phyloP scores from a whole-genome alignment of 805 yeast genomes.

The Priceomyces carsonii region DNA sequence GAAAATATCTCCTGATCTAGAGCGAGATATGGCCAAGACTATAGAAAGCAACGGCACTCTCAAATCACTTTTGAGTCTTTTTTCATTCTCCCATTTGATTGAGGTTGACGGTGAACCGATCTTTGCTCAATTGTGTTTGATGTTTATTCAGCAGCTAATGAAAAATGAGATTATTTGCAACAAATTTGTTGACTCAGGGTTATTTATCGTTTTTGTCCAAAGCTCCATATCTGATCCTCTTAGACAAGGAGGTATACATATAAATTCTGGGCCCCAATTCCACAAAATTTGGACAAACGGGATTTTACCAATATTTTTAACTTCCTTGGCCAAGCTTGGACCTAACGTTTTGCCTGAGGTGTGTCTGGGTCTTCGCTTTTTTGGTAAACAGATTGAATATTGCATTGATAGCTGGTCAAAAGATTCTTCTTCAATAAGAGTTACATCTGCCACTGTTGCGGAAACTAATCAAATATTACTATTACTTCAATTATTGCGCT shows the following conservation, averaged over 20 bases:
- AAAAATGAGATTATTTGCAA: conserved; percentile 64
- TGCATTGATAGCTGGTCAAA: conserved; percentile 71
- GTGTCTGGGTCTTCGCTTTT: conserved; percentile 60
- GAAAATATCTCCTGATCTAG: conserved; percentile 48
- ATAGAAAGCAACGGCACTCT: conserved; percentile 62
- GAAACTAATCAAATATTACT: conserved; percentile 61
- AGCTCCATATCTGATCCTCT: conserved; percentile 69
- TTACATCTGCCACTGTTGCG: conserved; percentile 35
- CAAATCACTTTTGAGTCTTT: conserved; percentile 61
- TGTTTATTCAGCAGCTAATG: conserved; percentile 69
- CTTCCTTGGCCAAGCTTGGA: conserved; percentile 63
- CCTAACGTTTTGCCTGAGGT: conserved; percentile 63
- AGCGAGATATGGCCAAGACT: conserved; percentile 49
- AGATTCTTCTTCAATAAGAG: conserved; percentile 45
- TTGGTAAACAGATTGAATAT: conserved; percentile 62
- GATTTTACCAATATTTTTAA: conserved; percentile 63
- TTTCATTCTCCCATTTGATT: conserved; percentile 64
- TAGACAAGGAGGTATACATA: conserved; percentile 62
- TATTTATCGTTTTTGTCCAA: conserved; percentile 66
- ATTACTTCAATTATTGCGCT: conserved; percentile 56
- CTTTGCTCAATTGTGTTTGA: conserved; percentile 70
- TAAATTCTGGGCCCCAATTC: conserved; percentile 52
- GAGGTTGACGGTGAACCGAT: conserved; percentile 63
- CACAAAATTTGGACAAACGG: conserved; percentile 90
- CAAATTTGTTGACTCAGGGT: conserved; percentile 59